phyloP scores from a whole-genome alignment of 192 early-diverging fungal genomes.

The Backusella sp. region DNA sequence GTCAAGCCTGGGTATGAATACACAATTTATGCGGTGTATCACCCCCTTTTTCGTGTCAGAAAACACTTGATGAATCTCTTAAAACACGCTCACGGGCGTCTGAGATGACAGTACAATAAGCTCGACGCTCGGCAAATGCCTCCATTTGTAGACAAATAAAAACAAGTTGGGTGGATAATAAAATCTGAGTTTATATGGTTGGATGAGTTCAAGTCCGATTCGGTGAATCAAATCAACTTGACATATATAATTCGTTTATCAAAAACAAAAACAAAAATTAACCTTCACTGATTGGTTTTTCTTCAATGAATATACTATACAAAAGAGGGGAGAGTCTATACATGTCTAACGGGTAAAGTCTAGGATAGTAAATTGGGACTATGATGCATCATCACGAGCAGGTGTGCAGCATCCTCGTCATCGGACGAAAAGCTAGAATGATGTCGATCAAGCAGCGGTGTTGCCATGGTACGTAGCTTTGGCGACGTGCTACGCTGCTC shows the following conservation, averaged over 20 bases:
- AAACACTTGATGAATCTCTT: no score
- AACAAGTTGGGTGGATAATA: not conserved
- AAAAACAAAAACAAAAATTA: not conserved
- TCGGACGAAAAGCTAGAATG: not conserved
- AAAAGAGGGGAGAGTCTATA: not conserved
- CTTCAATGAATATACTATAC: not conserved
- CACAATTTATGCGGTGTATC: no score
- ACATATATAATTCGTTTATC: not conserved
- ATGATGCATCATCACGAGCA: conserved; percentile 31
- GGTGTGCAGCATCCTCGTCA: conserved; percentile 28
- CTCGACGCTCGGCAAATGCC: not conserved
- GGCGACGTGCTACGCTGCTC: not conserved
- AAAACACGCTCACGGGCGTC: not conserved
- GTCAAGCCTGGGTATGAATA: no score
- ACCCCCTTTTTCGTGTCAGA: no score
- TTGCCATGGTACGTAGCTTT: not conserved
- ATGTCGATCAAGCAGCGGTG: not conserved
- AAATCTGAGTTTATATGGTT: not conserved
- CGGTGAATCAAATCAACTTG: not conserved
- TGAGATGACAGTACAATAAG: not conserved
- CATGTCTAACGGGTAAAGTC: not conserved
- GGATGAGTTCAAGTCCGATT: not conserved
- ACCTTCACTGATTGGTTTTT: not conserved
- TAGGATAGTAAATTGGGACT: conserved; percentile 2
- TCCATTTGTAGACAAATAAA: not conserved